Percentiles rank a stretch among this genome's conserved stretches.
Evolutionary conservation across 306 rosid genomes (phyloP).

Genomic region (Trifolium repens): DNA sequence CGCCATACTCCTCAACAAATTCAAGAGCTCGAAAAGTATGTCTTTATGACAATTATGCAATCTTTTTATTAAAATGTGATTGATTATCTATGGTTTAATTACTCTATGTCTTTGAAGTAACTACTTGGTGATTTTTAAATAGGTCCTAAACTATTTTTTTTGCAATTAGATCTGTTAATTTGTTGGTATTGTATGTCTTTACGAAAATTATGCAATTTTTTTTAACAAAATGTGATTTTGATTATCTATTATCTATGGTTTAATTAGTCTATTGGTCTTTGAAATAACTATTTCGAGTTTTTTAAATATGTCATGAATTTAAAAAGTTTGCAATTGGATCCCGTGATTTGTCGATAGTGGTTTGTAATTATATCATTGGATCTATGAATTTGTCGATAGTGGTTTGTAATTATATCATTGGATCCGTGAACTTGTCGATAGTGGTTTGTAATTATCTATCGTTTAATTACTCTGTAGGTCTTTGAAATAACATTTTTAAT

Average conservation of each 20-base stretch:
- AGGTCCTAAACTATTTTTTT: background rate
- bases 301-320: too few relatives aligned
- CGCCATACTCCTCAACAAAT: conserved; percentile 87
- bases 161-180: too few relatives aligned
- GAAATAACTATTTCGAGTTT: background rate
- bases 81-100: conserved; percentile 3
- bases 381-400: too few relatives aligned
- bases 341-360: background rate
- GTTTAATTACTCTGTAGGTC: too few relatives aligned
- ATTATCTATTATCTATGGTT: too few relatives aligned
- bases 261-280: background rate
- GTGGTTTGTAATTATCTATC: too few relatives aligned
- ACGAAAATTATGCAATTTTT: too few relatives aligned
- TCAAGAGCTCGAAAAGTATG: conserved; percentile 87
- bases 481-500: background rate
- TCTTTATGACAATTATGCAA: conserved; percentile 11
- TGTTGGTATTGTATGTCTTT: too few relatives aligned
- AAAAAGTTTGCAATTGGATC: background rate
- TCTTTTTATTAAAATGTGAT: conserved; percentile 1
- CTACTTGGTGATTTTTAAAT: background rate
- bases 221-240: too few relatives aligned
- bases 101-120: background rate
- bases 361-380: too few relatives aligned
- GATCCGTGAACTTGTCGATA: too few relatives aligned
- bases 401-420: too few relatives aligned